Evolutionary conservation across 1,284 basidiomycete genomes (phyloP), one percentile per base, ranked within the genome.

Genomic region (Bjerkandera adusta): DNA sequence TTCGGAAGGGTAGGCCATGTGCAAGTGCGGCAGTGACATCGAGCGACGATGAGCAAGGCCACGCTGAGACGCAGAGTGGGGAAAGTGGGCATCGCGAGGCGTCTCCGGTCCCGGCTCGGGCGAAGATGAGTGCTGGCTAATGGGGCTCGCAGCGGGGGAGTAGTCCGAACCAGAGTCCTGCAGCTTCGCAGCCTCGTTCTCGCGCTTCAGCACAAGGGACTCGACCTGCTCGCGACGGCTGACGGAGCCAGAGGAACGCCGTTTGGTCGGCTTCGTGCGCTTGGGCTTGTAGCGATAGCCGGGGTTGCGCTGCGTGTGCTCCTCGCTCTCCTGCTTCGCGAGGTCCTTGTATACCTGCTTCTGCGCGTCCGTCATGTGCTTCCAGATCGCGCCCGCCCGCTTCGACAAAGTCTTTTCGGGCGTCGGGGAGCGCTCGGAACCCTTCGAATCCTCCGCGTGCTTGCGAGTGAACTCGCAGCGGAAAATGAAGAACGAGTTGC

Each of bases 401-500:
- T 50, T 51, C 22, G 54, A 54, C 4, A 32, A 32, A 8, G 34
- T 45, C 45, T 48, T 53, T 35, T 37, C 47, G 7, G 45, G 47
- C 3, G 52, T 51, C 5, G 45, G 29, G 4, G 48, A 24, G 4
- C 49, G 49, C n/a, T 25, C 20, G 21, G 35, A 24, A 13, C 39
- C 45, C 29, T 29, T 30, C 12, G 18, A 38, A 15, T 44, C 24
- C 30, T 24, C 18, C 3, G 39, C 26, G 29, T 50, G 43, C 24
- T 34, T 21, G 26, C 45, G 34, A 46, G 35, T 18, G 24, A 24
- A 36, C 27, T 55, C 34, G 40, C 44, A 51, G 22, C 56, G 53
- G 45, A 55, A 58, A 27, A 58, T 49, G 32, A 58, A 51, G 43
- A 58, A 58, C 7, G 36, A 18, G 42, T 58, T 58, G 3, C 45